A percentile compares a stretch with the other conserved stretches of the same genome.
Conservation (phyloP, 495 filamentous ascomycete species). For the Aspergillus nanangensis region DNA sequence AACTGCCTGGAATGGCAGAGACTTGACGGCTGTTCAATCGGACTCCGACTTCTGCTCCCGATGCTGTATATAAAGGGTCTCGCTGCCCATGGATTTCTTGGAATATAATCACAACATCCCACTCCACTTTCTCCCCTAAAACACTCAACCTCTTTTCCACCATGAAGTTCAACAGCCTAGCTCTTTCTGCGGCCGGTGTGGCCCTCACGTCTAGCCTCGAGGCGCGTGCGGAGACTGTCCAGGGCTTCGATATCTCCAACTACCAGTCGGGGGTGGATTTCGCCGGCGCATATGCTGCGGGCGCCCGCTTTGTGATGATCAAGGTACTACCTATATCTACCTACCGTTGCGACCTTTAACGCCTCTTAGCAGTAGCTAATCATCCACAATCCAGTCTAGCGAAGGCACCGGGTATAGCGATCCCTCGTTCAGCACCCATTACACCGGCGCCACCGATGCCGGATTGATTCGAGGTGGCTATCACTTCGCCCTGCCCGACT, state of each 20-base stretch:
- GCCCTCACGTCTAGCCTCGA: too few relatives aligned
- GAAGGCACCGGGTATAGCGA: slow-evolving; percentile 50
- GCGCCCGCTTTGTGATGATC: slow-evolving; percentile 66
- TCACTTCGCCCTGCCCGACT: slow-evolving; percentile 53
- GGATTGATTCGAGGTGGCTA: slow-evolving; percentile 53
- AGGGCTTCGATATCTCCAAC: slow-evolving; percentile 63
- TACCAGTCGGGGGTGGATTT: slow-evolving; percentile 58
- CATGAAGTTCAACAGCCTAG: slow-evolving; percentile 1
- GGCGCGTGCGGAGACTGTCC: slow-evolving; percentile 41
- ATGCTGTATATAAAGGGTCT: too few relatives aligned
- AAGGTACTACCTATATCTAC: slow-evolving; percentile 45
- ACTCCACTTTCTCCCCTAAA: too few relatives aligned
- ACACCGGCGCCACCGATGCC: slow-evolving; percentile 49
- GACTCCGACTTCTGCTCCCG: too few relatives aligned
- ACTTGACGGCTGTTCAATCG: too few relatives aligned
- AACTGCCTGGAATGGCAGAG: too few relatives aligned
- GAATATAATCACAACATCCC: too few relatives aligned
- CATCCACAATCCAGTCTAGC: slow-evolving; percentile 41
- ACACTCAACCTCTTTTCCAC: too few relatives aligned
- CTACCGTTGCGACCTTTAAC: not conserved
- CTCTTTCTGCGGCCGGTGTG: slow-evolving; percentile 5
- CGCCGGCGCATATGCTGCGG: slow-evolving; percentile 48
- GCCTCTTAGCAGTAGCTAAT: not conserved
- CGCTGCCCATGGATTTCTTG: too few relatives aligned
- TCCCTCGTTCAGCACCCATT: slow-evolving; percentile 48